phyloP scores from a whole-genome alignment of 2,329 filamentous ascomycete genomes.

The Nannizziopsis arthrosporioides region DNA sequence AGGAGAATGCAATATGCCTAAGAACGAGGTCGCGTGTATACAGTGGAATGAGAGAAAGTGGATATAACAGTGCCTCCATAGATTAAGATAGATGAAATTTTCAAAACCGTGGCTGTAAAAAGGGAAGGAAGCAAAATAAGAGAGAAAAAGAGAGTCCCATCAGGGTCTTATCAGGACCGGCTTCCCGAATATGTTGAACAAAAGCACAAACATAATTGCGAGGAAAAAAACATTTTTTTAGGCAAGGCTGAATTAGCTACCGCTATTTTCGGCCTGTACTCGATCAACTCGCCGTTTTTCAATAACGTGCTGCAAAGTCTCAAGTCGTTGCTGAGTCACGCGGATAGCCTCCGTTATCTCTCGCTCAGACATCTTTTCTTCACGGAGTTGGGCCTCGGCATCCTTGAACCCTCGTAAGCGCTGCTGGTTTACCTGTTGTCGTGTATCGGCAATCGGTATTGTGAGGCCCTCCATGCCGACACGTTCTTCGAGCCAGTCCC shows the following conservation, averaged over 20 bases:
- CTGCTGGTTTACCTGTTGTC: conserved; percentile 25
- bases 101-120: no score
- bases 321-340: conserved; percentile 75
- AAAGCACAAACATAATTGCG: no score
- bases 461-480: conserved; percentile 55
- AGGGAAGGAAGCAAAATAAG: no score
- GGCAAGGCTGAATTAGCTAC: background rate
- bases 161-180: no score
- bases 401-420: conserved; percentile 30
- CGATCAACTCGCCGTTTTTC: conserved; percentile 40
- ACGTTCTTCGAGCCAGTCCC: conserved; percentile 86
- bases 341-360: conserved; percentile 70
- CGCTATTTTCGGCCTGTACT: background rate
- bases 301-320: conserved; percentile 62
- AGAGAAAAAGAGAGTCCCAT: no score
- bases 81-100: no score
- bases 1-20: no score
- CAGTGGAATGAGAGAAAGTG: no score
- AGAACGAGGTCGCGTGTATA: no score
- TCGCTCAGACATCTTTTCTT: conserved; percentile 58
- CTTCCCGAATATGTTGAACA: no score
- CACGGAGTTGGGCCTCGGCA: conserved; percentile 46
- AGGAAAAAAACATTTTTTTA: no score
- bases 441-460: conserved; percentile 27
- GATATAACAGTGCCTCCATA: no score